Conservation (phyloP, 805 yeast species). For the Myxozyma geophila region DNA sequence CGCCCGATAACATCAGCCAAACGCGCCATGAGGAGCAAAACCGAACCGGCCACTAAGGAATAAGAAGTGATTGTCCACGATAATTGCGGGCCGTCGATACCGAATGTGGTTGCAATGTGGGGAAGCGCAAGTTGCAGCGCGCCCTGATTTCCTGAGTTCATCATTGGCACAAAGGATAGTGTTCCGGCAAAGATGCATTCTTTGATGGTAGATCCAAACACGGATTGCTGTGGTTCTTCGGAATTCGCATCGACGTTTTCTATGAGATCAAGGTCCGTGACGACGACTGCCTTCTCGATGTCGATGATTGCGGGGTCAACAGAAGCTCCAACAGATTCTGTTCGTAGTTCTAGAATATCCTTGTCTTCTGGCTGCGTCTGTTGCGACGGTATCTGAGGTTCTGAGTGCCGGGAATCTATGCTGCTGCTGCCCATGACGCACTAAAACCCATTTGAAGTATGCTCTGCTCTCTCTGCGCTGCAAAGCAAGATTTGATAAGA, state of each 20-base stretch:
- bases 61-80: slow-evolving; percentile 54
- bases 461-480: too few relatives aligned
- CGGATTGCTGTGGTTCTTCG: slow-evolving; percentile 35
- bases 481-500: too few relatives aligned
- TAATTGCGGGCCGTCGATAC: slow-evolving; percentile 49
- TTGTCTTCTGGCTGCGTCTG: too few relatives aligned
- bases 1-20: slow-evolving; percentile 55
- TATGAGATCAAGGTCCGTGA: too few relatives aligned
- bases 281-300: too few relatives aligned
- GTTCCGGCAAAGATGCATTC: slow-evolving; percentile 46
- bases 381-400: too few relatives aligned
- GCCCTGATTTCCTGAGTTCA: slow-evolving; percentile 49
- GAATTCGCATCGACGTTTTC: background rate
- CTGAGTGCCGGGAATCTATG: too few relatives aligned
- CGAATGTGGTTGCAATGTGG: slow-evolving; percentile 46
- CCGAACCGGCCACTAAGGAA: slow-evolving; percentile 51
- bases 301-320: too few relatives aligned
- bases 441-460: too few relatives aligned
- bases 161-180: slow-evolving; percentile 50
- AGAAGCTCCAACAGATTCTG: too few relatives aligned
- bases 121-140: slow-evolving; percentile 48
- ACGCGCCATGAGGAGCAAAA: slow-evolving; percentile 51
- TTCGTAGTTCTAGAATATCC: too few relatives aligned
- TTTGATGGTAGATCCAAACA: slow-evolving; percentile 47
- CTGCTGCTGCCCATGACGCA: too few relatives aligned